These are phyloP conservation scores for Fusarium veterinarium DNA, from an alignment of 2,329 filamentous ascomycete species.

Conservation along the genomic window DNA sequence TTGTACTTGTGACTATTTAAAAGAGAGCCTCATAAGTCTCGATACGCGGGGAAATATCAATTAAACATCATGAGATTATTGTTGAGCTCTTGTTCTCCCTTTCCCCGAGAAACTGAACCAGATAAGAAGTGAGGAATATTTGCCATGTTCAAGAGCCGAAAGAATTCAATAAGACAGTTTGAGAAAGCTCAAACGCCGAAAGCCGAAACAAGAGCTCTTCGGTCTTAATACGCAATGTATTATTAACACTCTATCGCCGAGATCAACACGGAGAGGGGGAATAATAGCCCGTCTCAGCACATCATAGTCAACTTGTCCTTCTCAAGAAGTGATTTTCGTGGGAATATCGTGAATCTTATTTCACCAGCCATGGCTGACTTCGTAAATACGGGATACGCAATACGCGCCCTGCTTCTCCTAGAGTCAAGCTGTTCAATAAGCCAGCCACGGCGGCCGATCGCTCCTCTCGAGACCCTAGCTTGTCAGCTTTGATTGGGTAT, in stretches of 20 bases:
- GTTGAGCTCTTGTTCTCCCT: background rate
- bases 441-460: slow-evolving; percentile 1
- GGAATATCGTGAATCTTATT: background rate
- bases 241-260: background rate
- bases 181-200: background rate
- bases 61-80: background rate
- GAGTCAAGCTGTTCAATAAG: background rate
- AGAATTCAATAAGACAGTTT: background rate
- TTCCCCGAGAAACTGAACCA: background rate
- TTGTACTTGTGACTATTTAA: background rate
- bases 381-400: background rate
- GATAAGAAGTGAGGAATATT: background rate
- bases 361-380: background rate
- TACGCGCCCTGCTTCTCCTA: background rate
- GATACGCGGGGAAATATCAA: slow-evolving; percentile 15
- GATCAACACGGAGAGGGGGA: background rate
- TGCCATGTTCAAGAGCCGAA: background rate
- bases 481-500: slow-evolving; percentile 5
- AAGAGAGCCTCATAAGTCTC: background rate
- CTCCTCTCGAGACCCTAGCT: background rate
- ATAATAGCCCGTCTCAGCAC: background rate
- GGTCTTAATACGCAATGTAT: background rate
- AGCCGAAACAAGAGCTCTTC: background rate
- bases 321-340: background rate
- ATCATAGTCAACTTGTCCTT: background rate